These are phyloP conservation scores for Linderina pennispora DNA, from an alignment of 192 early-diverging fungal genomes.

Conservation along the genomic window DNA sequence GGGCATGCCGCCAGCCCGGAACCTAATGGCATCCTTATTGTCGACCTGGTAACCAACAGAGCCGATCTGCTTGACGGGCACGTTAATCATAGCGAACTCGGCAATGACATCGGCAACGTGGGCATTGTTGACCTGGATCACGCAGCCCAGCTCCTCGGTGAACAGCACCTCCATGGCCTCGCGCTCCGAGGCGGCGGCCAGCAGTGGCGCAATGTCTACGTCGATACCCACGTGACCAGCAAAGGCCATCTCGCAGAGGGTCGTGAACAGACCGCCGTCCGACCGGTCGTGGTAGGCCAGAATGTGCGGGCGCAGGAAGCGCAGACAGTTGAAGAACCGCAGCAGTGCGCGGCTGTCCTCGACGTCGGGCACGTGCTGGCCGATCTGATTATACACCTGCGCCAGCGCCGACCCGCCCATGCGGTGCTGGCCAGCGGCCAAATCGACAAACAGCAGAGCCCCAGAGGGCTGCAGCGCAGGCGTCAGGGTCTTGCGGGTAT, in stretches of 20 bases:
- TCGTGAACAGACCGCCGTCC: constrained; percentile 92
- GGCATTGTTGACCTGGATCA: constrained; percentile 71
- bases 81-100: constrained; percentile 32
- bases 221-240: constrained; percentile 84
- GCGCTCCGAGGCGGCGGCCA: constrained; percentile 21
- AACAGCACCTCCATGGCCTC: constrained; percentile 66
- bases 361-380: constrained; percentile 79
- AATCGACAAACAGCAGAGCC: constrained; percentile 77
- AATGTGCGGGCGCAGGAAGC: constrained; percentile 47
- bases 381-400: constrained; percentile 84
- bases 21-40: constrained; percentile 47
- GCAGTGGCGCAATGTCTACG: constrained; percentile 55
- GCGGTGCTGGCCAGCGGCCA: constrained; percentile 76
- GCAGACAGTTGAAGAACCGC: constrained; percentile 75
- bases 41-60: constrained; percentile 23
- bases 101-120: constrained; percentile 51
- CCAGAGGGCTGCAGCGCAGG: constrained; percentile 65
- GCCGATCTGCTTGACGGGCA: constrained; percentile 57
- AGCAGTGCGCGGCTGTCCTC: constrained; percentile 63
- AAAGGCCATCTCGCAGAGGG: constrained; percentile 95
- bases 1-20: constrained; percentile 37
- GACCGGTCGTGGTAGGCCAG: constrained; percentile 98
- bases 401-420: constrained; percentile 92
- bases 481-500: constrained; percentile 82
- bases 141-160: constrained; percentile 97